Evolutionary conservation across 2,329 filamentous ascomycete genomes (phyloP).

Genomic region (Cladosporium sp.): DNA sequence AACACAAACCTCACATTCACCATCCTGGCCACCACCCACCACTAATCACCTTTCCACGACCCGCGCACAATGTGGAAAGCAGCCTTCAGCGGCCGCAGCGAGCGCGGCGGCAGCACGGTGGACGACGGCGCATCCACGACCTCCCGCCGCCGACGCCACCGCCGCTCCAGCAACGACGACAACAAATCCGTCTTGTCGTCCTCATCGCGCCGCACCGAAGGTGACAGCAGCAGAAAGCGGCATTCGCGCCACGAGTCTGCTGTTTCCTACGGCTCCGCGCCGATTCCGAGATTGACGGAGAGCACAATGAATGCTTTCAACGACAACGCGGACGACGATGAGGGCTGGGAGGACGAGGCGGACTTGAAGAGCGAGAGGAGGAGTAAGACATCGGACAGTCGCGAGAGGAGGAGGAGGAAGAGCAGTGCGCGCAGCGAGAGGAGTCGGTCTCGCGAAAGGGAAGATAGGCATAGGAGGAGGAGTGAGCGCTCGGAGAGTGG

Average conservation of each 20-base stretch:
- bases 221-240: slow-evolving; percentile 30
- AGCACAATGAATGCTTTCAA: slow-evolving; percentile 31
- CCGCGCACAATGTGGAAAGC: slow-evolving; percentile 30
- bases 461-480: slow-evolving; percentile 20
- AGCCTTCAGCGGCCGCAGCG: slow-evolving; percentile 32
- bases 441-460: slow-evolving; percentile 16
- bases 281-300: slow-evolving; percentile 27
- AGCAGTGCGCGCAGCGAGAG: slow-evolving; percentile 27
- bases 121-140: slow-evolving; percentile 23
- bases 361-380: slow-evolving; percentile 26
- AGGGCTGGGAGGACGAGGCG: slow-evolving; percentile 30
- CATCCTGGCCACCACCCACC: not conserved
- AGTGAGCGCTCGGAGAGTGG: slow-evolving; percentile 14
- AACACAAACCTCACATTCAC: not conserved
- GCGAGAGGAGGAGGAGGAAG: slow-evolving; percentile 10
- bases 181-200: slow-evolving; percentile 21
- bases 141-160: slow-evolving; percentile 9
- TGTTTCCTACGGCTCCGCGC: slow-evolving; percentile 18
- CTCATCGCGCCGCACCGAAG: slow-evolving; percentile 20
- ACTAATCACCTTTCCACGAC: not conserved
- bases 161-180: slow-evolving; percentile 20
- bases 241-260: slow-evolving; percentile 32
- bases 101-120: slow-evolving; percentile 21
- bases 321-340: slow-evolving; percentile 28
- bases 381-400: slow-evolving; percentile 17